Evolutionary conservation across 2,329 filamentous ascomycete species (phyloP).

Genomic region (Purpureocillium takamizusanense): DNA sequence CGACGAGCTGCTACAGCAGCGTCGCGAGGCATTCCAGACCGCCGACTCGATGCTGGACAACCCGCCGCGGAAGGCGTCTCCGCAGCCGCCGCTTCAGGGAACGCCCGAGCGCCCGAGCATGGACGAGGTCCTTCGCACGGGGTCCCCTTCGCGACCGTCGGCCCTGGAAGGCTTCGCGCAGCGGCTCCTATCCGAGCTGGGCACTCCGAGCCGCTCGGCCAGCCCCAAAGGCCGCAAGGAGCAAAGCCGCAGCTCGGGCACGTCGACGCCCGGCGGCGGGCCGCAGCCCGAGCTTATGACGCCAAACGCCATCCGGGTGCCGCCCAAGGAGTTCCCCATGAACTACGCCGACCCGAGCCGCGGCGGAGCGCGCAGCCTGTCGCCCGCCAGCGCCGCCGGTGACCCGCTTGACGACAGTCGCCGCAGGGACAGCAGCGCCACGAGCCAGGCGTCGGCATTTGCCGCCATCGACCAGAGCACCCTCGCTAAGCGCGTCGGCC

Average conservation of each 20-base stretch:
- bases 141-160: slow-evolving; percentile 44
- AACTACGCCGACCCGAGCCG: slow-evolving; percentile 25
- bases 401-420: too few relatives aligned
- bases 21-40: slow-evolving; percentile 54
- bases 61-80: slow-evolving; percentile 17
- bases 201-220: slow-evolving; percentile 40
- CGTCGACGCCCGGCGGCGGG: slow-evolving; percentile 17
- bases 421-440: slow-evolving; percentile 21
- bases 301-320: slow-evolving; percentile 22
- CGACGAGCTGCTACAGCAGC: slow-evolving; percentile 60
- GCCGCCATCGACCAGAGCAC: slow-evolving; percentile 57
- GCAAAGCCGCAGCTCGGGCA: slow-evolving; percentile 19
- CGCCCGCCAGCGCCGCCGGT: slow-evolving; percentile 24
- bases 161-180: slow-evolving; percentile 54
- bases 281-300: slow-evolving; percentile 13
- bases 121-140: slow-evolving; percentile 34
- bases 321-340: slow-evolving; percentile 34
- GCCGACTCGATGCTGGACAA: slow-evolving; percentile 39
- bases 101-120: slow-evolving; percentile 33
- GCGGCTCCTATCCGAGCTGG: slow-evolving; percentile 50
- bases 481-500: slow-evolving; percentile 42
- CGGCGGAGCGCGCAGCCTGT: slow-evolving; percentile 27
- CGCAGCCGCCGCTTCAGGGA: slow-evolving; percentile 19
- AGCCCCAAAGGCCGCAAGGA: slow-evolving; percentile 44
- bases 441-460: slow-evolving; percentile 49